Percentiles rank a stretch among this genome's conserved stretches.
Evolutionary conservation across 495 filamentous ascomycete genomes (phyloP).

Genomic region (Glarea lozoyensis): DNA sequence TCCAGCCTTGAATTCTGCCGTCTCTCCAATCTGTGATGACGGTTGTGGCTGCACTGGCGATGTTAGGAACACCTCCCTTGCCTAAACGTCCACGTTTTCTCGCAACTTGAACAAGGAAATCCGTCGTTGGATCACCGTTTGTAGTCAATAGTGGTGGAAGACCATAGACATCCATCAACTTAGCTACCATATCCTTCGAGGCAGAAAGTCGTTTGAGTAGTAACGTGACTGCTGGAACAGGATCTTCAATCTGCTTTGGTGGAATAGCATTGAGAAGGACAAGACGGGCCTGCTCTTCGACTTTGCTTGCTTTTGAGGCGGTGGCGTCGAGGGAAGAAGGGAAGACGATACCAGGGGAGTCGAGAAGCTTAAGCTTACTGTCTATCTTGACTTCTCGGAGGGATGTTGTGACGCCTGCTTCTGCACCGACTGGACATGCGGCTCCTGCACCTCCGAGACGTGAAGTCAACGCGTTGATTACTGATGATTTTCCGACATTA

Average conservation of each 20-base stretch:
- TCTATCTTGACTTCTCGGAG: constrained; percentile 89
- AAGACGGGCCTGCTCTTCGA: constrained; percentile 73
- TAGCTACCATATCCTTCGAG: constrained; percentile 59
- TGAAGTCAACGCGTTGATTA: constrained; percentile 88
- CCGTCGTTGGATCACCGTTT: constrained; percentile 68
- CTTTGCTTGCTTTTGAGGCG: constrained; percentile 45
- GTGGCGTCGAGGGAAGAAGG: constrained; percentile 42
- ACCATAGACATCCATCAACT: constrained; percentile 73
- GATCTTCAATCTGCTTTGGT: constrained; percentile 88
- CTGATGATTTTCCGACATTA: constrained; percentile 94
- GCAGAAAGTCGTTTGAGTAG: constrained; percentile 69
- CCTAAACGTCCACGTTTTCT: constrained; percentile 84
- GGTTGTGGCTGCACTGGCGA: constrained; percentile 78
- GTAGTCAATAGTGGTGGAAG: constrained; percentile 65
- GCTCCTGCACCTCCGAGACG: constrained; percentile 58
- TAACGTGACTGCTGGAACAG: constrained; percentile 73
- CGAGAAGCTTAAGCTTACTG: constrained; percentile 86
- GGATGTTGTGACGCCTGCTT: constrained; percentile 87
- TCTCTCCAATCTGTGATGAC: constrained; percentile 95
- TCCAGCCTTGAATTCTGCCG: constrained; percentile 91
- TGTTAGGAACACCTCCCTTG: constrained; percentile 82
- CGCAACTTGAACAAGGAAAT: constrained; percentile 91
- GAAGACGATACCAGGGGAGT: constrained; percentile 95
- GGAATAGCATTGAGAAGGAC: constrained; percentile 86
- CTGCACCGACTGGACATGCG: constrained; percentile 82